These are phyloP conservation scores for Linderina pennispora DNA, from an alignment of 192 early-diverging fungal genomes.

Conservation along the genomic window DNA sequence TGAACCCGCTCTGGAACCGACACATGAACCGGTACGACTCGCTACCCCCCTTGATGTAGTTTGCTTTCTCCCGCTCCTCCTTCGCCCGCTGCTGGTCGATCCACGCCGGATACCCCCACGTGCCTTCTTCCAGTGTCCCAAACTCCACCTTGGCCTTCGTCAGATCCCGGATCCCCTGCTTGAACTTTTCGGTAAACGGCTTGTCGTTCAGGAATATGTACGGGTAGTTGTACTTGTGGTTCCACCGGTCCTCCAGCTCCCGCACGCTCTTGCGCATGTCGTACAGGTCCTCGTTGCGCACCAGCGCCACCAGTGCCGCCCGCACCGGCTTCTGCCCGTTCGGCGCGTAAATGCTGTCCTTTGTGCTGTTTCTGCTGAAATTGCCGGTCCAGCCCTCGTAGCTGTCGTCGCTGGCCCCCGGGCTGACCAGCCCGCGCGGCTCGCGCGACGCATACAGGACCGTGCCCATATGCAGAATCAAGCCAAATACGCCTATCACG, in stretches of 20 bases:
- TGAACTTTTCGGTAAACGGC: conserved; percentile 54
- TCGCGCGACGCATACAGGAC: conserved; percentile 21
- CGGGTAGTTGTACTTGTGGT: conserved; percentile 55
- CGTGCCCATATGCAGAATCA: conserved; percentile 28
- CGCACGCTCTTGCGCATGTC: conserved; percentile 36
- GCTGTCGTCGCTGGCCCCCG: conserved; percentile 15
- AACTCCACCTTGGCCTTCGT: conserved; percentile 3
- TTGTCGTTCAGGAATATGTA: conserved; percentile 65
- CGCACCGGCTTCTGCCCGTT: conserved; percentile 12
- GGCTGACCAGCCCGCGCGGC: too few relatives aligned
- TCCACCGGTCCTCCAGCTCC: conserved; percentile 53
- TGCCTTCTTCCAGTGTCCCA: not conserved
- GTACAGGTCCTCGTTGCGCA: conserved; percentile 51
- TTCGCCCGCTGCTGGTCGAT: conserved; percentile 2
- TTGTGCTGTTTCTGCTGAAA: conserved; percentile 12
- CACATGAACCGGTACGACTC: conserved; percentile 1
- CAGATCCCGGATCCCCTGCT: conserved; percentile 8
- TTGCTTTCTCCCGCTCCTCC: conserved; percentile 7
- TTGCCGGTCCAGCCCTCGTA: conserved; percentile 22
- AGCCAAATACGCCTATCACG: conserved; percentile 19
- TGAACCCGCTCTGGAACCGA: conserved; percentile 2
- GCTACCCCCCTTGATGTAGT: conserved; percentile 17
- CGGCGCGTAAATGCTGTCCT: conserved; percentile 8
- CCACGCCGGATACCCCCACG: conserved; percentile 1
- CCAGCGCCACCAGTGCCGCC: conserved; percentile 49